Evolutionary conservation across 345 rosid genomes (phyloP), one percentile per base, ranked within the genome.

Genomic region (Luvunga scandens): DNA sequence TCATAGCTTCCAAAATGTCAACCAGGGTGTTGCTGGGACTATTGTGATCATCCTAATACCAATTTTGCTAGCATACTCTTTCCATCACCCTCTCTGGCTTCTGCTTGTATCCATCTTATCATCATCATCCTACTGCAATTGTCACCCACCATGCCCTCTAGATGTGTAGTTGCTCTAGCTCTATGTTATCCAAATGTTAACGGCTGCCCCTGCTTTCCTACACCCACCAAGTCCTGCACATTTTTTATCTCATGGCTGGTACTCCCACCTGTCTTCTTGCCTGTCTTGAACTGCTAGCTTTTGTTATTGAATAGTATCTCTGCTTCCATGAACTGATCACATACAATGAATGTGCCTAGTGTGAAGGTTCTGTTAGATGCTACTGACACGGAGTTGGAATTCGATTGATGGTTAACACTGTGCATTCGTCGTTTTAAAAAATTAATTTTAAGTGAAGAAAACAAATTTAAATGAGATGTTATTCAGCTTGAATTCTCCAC

Each of bases 121-220:
- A 36, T 19, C 48, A 21, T 10, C 55, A n/a, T 67, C 53, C 53
- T 38, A 3, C 53, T 10, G 55, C 30, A 22, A 6, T 36, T 36
- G 53, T 67, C 53, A 2, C 53, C 18, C 7, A 9, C 70, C 70
- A 22, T 8, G 25, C 30, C 13, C 70, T 66, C 50, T 36, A 12
- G 13, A 66, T 36, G 5, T 0, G 28, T 36, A 0, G 66, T 27
- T 62, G 19, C 66, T 24, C 66, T 62, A 27, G 31, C 30, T 62
- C 34, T 27, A 5, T 13, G 16, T 34, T 36, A 9, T 36, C 25
- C 28, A n/a, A 67, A 22, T 38, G 53, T 38, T 67, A 38, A 38
- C 71, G 38, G 71, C 22, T 38, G 53, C 71, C 19, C n/a, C 71
- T 67, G 14, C 71, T 67, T 38, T 67, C 30, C 50, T 67, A 67